Percentiles rank a stretch among this genome's conserved stretches.
phyloP scores from a whole-genome alignment of 306 rosid genomes.

The Boehmeria nivea region DNA sequence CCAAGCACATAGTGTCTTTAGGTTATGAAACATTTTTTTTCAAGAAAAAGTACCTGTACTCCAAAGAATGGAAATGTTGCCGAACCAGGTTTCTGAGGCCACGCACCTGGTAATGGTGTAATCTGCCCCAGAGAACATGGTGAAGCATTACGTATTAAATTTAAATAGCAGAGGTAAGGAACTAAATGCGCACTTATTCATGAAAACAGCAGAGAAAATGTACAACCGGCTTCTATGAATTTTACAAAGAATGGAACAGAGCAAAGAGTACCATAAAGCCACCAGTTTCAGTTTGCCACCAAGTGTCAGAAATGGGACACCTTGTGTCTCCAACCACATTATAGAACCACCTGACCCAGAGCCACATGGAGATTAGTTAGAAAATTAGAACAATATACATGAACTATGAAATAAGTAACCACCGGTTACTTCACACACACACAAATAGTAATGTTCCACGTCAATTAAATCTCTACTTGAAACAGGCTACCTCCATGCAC shows the following conservation, averaged over 20 bases:
- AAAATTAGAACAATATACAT: not conserved
- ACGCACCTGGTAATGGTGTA: conserved; percentile 95
- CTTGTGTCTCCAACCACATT: conserved; percentile 88
- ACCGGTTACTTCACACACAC: no score
- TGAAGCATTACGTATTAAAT: conserved; percentile 6
- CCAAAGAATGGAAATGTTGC: conserved; percentile 99
- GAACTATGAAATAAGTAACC: not conserved
- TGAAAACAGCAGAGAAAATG: no score
- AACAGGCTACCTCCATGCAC: conserved; percentile 85
- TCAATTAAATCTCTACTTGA: conserved; percentile 6
- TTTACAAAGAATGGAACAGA: conserved; percentile 12
- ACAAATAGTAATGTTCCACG: no score
- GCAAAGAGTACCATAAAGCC: conserved; percentile 80
- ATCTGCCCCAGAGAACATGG: conserved; percentile 51
- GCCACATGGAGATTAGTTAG: conserved; percentile 17
- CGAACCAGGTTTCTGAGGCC: conserved; percentile 99
- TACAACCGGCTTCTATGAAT: no score
- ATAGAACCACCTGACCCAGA: conserved; percentile 71
- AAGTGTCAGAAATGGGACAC: conserved; percentile 97
- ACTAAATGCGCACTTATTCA: no score
- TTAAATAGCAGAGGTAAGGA: no score
- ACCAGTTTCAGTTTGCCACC: conserved; percentile 99
- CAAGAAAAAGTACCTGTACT: conserved; percentile 57
- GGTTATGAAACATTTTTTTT: conserved; percentile 14
- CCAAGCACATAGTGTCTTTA: conserved; percentile 4